Evolutionary conservation across 2,329 filamentous ascomycete genomes (phyloP), one percentile per base, ranked within the genome.

Genomic region (Neofusicoccum ribis): DNA sequence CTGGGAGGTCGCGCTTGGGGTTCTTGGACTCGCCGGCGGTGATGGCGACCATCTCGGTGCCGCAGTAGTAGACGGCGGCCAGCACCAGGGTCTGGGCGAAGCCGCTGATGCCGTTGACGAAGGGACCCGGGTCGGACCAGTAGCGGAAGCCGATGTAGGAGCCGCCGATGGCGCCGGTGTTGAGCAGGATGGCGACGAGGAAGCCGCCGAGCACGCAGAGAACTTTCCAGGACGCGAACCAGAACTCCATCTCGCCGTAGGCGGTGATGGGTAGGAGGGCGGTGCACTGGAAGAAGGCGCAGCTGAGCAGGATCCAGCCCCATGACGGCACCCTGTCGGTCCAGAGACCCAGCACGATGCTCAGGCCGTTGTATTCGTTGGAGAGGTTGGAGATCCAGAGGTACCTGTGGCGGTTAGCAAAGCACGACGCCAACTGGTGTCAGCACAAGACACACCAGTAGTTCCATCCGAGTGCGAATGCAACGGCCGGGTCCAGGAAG

Each of bases 401-500:
- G 71, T 89, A 69, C 27, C 27, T 31, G 27, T 7, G 27, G 27
- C 27, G 27, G 6, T 31, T 2, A 31, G 27, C 27, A 31, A 31
- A 31, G 27, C 27, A 31, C 27, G 1, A 7, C 5, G 27, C 27
- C 27, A 31, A 31, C 27, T 31, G 27, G 5, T 31, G 27, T 5
- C 27, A 31, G 27, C 5, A 31, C 27, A 31, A 1, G 1, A 31
- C 27, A 31, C 5, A 31, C 72, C 72, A 76, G 64, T 76, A 91
- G 74, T 91, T 91, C 85, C 89, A 91, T 3, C 89, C 89, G 2
- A 87, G 85, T 7, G 88, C 88, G 64, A 91, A 89, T 0, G 89
- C 89, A 66, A 92, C 89, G 2, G 89, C 88, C 68, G 91, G 89
- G 69, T 92, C 90, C 36, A 92, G 89, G 69, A 87, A 92, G 52